Conservation (phyloP, 73 alveolate genomes). For the Paramecium sonneborni region DNA sequence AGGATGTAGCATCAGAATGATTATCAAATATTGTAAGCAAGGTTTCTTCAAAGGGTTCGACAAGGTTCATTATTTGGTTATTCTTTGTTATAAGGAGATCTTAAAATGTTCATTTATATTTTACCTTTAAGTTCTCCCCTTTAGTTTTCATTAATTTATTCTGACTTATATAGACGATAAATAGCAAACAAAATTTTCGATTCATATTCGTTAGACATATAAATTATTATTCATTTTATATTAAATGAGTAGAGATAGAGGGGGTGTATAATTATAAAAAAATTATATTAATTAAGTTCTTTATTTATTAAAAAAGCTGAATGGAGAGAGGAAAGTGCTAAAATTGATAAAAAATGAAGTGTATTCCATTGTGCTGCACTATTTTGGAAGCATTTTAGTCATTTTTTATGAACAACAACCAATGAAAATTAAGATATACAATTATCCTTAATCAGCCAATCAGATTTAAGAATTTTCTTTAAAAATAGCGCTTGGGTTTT, state of each 20-base stretch:
- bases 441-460: constrained; percentile 46
- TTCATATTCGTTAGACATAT: constrained; percentile 46
- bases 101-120: neutral
- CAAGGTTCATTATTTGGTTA: neutral
- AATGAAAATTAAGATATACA: neutral
- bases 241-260: neutral
- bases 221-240: neutral
- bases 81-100: constrained; percentile 3
- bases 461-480: constrained; percentile 22
- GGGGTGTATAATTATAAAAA: constrained; percentile 37
- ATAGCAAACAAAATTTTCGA: constrained; percentile 38
- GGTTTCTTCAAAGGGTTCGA: neutral
- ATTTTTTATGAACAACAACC: neutral
- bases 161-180: constrained; percentile 20
- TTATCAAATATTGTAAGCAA: neutral
- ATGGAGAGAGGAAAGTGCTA: neutral
- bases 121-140: constrained; percentile 46
- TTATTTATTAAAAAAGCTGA: neutral
- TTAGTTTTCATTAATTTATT: constrained; percentile 1
- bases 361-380: constrained; percentile 1
- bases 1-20: neutral
- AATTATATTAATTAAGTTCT: neutral
- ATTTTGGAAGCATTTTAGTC: constrained; percentile 2
- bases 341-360: neutral
- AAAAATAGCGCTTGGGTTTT: neutral